Conservation (phyloP, 495 filamentous ascomycete genomes). For the Hyaloscypha finlandica region DNA sequence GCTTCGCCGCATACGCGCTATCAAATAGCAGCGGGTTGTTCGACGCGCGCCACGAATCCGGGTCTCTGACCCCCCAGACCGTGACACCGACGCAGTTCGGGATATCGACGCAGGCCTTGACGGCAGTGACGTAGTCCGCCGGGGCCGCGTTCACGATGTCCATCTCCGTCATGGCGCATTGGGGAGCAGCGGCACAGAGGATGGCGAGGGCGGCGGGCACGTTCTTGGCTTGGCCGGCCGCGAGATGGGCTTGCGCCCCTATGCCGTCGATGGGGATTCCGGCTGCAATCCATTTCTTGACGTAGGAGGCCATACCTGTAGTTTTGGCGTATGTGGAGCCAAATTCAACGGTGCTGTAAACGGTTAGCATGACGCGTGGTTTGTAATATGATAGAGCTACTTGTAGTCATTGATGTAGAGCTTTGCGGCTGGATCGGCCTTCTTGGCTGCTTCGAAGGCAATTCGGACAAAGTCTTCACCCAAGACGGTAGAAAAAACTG, state of each 20-base stretch:
- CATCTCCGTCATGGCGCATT: slow-evolving; percentile 66
- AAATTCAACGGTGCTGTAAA: slow-evolving; percentile 16
- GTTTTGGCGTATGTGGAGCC: slow-evolving; percentile 53
- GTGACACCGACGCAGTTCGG: slow-evolving; percentile 73
- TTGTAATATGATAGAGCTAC: slow-evolving; percentile 35
- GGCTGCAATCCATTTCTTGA: slow-evolving; percentile 64
- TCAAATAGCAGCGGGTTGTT: slow-evolving; percentile 66
- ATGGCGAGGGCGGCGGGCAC: slow-evolving; percentile 55
- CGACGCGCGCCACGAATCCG: slow-evolving; percentile 64
- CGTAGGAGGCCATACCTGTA: slow-evolving; percentile 61
- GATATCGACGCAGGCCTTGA: slow-evolving; percentile 64
- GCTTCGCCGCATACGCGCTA: slow-evolving; percentile 61
- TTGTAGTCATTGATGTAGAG: slow-evolving; percentile 75
- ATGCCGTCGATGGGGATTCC: slow-evolving; percentile 77
- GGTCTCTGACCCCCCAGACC: slow-evolving; percentile 74
- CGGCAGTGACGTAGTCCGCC: slow-evolving; percentile 60
- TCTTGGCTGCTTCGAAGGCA: slow-evolving; percentile 61
- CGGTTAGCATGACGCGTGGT: background rate
- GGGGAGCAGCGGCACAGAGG: slow-evolving; percentile 52
- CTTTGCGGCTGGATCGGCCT: slow-evolving; percentile 58
- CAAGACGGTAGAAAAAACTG: slow-evolving; percentile 60
- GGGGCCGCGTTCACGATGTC: slow-evolving; percentile 61
- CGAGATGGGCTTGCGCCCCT: slow-evolving; percentile 52
- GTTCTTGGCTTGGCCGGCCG: slow-evolving; percentile 45
- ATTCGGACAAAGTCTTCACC: slow-evolving; percentile 56